phyloP scores from a whole-genome alignment of 2,329 filamentous ascomycete genomes.

The Ceratocystis colombiana region DNA sequence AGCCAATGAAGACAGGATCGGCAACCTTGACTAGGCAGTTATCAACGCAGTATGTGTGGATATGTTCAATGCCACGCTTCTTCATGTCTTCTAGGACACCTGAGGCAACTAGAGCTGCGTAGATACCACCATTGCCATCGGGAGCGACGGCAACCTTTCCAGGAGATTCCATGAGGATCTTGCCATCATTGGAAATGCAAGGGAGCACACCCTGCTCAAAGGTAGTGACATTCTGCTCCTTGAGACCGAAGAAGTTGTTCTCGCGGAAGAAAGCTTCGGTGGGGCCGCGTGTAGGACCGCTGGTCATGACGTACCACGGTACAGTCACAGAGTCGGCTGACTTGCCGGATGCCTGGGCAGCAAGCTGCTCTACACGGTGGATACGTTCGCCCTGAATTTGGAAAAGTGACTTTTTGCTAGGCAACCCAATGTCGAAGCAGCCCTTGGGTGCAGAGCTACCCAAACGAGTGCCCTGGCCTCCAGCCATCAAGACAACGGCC shows the following conservation, averaged over 20 bases:
- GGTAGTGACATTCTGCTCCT: constrained; percentile 74
- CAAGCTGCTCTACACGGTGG: constrained; percentile 70
- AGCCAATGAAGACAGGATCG: constrained; percentile 90
- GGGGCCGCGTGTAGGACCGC: constrained; percentile 78
- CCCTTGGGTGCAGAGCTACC: constrained; percentile 95
- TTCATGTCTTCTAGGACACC: constrained; percentile 80
- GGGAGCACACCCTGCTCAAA: constrained; percentile 96
- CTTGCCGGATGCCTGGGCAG: constrained; percentile 55
- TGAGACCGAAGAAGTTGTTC: constrained; percentile 81
- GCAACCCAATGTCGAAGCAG: constrained; percentile 91
- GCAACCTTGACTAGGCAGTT: constrained; percentile 99
- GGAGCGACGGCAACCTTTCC: constrained; percentile 86
- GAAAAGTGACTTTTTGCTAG: constrained; percentile 88
- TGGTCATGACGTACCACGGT: constrained; percentile 99
- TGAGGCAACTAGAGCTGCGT: constrained; percentile 74
- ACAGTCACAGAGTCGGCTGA: constrained; percentile 48
- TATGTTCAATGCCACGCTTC: constrained; percentile 80
- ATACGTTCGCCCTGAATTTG: constrained; percentile 96
- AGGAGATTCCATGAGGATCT: constrained; percentile 89
- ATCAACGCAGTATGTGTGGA: constrained; percentile 96
- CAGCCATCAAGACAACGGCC: constrained; percentile 88
- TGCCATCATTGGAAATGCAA: constrained; percentile 94
- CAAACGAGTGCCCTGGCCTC: constrained; percentile 87
- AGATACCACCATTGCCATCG: constrained; percentile 94
- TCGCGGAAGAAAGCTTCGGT: constrained; percentile 91